Conservation (phyloP, 306 rosid genomes). For the Cicer cuneatum region DNA sequence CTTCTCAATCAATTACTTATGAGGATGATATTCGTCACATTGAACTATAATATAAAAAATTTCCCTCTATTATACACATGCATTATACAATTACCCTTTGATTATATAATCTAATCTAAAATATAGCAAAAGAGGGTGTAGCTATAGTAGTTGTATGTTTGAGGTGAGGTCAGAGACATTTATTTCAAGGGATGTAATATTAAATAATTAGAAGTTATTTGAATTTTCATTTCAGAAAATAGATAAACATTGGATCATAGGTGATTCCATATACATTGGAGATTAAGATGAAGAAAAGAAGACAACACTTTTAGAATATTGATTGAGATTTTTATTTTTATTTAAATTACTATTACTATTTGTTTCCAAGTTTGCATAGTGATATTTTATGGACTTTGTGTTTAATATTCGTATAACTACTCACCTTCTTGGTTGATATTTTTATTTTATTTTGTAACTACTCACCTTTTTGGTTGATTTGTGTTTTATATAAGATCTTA, state of each 20-base stretch:
- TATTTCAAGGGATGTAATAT: slow-evolving; percentile 39
- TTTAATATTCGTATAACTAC: slow-evolving; percentile 6
- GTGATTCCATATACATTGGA: slow-evolving; percentile 28
- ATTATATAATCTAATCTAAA: no score
- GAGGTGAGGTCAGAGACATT: slow-evolving; percentile 51
- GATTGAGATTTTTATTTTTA: slow-evolving; percentile 42
- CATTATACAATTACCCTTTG: slow-evolving; percentile 42
- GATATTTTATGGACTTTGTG: slow-evolving; percentile 7
- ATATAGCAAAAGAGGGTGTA: slow-evolving; percentile 46
- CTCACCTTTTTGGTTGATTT: slow-evolving; percentile 9
- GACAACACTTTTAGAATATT: slow-evolving; percentile 32
- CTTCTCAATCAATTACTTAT: slow-evolving; percentile 37
- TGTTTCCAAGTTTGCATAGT: slow-evolving; percentile 11
- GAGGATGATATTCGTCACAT: slow-evolving; percentile 60
- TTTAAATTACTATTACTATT: slow-evolving; percentile 18
- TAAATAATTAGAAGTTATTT: slow-evolving; percentile 37
- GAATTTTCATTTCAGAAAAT: slow-evolving; percentile 36
- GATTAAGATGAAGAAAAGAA: slow-evolving; percentile 35
- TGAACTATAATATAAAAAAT: slow-evolving; percentile 59
- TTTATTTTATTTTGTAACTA: background rate
- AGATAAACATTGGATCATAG: slow-evolving; percentile 3
- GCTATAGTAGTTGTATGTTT: slow-evolving; percentile 52
- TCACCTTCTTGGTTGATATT: background rate
- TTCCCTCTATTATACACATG: slow-evolving; percentile 17
- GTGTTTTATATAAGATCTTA: background rate